A percentile compares a stretch with the other conserved stretches of the same genome.
These are phyloP conservation scores for Pittosporum tobira DNA, from an alignment of 129 eudicot genomes.

Conservation along the genomic window DNA sequence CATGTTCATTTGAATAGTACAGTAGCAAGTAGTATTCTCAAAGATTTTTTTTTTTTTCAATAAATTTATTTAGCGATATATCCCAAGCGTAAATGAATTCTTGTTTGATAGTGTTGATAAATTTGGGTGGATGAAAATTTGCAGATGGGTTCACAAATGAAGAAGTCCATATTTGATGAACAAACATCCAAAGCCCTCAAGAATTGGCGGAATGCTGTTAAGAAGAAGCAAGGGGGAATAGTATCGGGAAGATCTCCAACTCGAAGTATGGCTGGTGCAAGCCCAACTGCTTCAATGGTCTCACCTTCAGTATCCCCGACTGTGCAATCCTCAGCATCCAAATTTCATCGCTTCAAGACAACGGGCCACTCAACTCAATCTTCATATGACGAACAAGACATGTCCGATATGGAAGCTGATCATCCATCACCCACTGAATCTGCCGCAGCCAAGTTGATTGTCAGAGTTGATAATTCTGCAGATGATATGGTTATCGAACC, in stretches of 20 bases:
- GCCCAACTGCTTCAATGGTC: slow-evolving; percentile 8
- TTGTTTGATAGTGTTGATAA: neutral
- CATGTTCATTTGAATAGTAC: neutral
- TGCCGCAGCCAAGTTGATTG: slow-evolving; percentile 28
- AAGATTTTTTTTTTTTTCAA: no score
- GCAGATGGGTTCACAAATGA: slow-evolving; percentile 64
- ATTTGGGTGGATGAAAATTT: neutral
- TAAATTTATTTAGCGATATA: no score
- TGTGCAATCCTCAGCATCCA: slow-evolving; percentile 22
- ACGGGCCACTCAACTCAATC: slow-evolving; percentile 49
- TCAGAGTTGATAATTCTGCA: slow-evolving; percentile 30
- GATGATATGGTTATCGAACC: slow-evolving; percentile 22
- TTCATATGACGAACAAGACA: slow-evolving; percentile 25
- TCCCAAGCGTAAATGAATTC: neutral
- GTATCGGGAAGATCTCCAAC: slow-evolving; percentile 12
- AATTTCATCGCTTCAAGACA: slow-evolving; percentile 57
- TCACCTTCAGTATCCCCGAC: slow-evolving; percentile 16
- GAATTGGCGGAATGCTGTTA: slow-evolving; percentile 49
- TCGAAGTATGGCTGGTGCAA: slow-evolving; percentile 10
- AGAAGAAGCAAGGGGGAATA: slow-evolving; percentile 37
- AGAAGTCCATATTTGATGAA: slow-evolving; percentile 48
- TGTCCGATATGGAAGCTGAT: slow-evolving; percentile 54
- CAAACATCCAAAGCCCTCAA: slow-evolving; percentile 48
- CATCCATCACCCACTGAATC: slow-evolving; percentile 34
- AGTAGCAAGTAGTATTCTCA: neutral